phyloP scores from a whole-genome alignment of 352 stramenopile species.

The Pythium graminicola region DNA sequence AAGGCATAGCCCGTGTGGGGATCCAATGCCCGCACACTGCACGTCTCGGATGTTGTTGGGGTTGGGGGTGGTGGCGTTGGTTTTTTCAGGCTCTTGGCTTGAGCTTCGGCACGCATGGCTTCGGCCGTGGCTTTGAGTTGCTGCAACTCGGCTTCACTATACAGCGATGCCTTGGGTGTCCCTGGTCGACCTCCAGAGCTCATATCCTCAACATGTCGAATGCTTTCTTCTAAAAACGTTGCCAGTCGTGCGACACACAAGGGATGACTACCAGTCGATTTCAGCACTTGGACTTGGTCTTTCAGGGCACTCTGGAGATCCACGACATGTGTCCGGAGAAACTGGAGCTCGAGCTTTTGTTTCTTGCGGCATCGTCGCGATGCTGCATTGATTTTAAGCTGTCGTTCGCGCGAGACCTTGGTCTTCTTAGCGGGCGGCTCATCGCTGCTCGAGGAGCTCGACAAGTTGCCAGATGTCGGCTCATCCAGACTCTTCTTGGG shows the following conservation, averaged over 20 bases:
- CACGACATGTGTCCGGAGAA: slow-evolving; percentile 72
- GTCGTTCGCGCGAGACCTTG: slow-evolving; percentile 77
- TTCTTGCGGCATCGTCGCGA: slow-evolving; percentile 78
- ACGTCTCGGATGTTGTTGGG: slow-evolving; percentile 12
- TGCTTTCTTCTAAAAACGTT: slow-evolving; percentile 61
- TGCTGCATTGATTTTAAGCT: slow-evolving; percentile 85
- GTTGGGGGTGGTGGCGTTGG: too few relatives aligned
- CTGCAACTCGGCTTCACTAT: slow-evolving; percentile 22
- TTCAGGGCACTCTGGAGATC: slow-evolving; percentile 66
- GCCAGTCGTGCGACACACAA: slow-evolving; percentile 38
- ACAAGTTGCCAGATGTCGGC: slow-evolving; percentile 1
- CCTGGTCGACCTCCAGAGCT: slow-evolving; percentile 42
- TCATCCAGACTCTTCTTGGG: slow-evolving; percentile 20
- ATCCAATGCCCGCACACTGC: slow-evolving; percentile 13
- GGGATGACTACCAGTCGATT: slow-evolving; percentile 33
- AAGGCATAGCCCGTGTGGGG: slow-evolving; percentile 48
- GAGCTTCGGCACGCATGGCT: slow-evolving; percentile 25
- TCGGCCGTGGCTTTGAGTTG: slow-evolving; percentile 20
- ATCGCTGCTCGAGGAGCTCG: slow-evolving; percentile 9
- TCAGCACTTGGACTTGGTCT: slow-evolving; percentile 55
- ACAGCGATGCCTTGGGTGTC: slow-evolving; percentile 22
- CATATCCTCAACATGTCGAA: slow-evolving; percentile 75
- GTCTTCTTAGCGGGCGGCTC: slow-evolving; percentile 55
- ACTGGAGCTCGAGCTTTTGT: slow-evolving; percentile 84
- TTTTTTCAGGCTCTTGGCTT: too few relatives aligned